phyloP scores from a whole-genome alignment of 2,329 filamentous ascomycete genomes.

The Exserohilum turcica region DNA sequence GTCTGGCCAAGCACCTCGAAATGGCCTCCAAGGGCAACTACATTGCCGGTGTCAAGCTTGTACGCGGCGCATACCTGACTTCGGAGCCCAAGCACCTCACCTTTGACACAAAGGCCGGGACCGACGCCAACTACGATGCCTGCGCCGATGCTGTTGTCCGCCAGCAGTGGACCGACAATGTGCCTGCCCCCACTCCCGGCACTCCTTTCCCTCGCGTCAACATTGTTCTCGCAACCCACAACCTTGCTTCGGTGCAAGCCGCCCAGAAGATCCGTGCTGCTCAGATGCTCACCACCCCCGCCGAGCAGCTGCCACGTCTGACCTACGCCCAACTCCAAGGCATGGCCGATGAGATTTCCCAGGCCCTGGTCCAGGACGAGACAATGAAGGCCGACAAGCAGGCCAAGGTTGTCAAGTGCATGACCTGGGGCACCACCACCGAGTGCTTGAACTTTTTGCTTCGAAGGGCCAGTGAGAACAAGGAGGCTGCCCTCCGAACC shows the following conservation, averaged over 20 bases:
- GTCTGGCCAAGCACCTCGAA: constrained; percentile 54
- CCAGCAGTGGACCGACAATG: constrained; percentile 62
- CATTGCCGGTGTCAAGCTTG: constrained; percentile 62
- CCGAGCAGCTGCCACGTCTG: constrained; percentile 41
- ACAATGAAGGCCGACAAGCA: constrained; percentile 45
- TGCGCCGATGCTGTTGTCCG: constrained; percentile 71
- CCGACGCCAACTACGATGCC: constrained; percentile 69
- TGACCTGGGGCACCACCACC: constrained; percentile 61
- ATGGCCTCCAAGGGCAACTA: constrained; percentile 54
- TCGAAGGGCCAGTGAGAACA: constrained; percentile 64
- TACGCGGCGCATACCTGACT: constrained; percentile 62
- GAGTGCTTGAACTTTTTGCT: constrained; percentile 82
- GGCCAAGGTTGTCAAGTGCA: constrained; percentile 60
- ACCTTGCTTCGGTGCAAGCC: constrained; percentile 69
- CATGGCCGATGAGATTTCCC: constrained; percentile 92
- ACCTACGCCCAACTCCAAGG: constrained; percentile 84
- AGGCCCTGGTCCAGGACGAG: constrained; percentile 56
- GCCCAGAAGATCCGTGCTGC: constrained; percentile 57
- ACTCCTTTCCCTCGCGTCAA: constrained; percentile 52
- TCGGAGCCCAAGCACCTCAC: constrained; percentile 58
- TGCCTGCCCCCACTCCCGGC: constrained; percentile 50
- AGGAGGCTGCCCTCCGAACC: constrained; percentile 64
- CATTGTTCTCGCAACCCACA: constrained; percentile 83
- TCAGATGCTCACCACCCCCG: constrained; percentile 47
- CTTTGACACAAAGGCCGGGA: constrained; percentile 59